A percentile compares a stretch with the other conserved stretches of the same genome.
These are phyloP conservation scores for Mortierella sp. DNA, from an alignment of 371 early-diverging fungal species.

Conservation along the genomic window DNA sequence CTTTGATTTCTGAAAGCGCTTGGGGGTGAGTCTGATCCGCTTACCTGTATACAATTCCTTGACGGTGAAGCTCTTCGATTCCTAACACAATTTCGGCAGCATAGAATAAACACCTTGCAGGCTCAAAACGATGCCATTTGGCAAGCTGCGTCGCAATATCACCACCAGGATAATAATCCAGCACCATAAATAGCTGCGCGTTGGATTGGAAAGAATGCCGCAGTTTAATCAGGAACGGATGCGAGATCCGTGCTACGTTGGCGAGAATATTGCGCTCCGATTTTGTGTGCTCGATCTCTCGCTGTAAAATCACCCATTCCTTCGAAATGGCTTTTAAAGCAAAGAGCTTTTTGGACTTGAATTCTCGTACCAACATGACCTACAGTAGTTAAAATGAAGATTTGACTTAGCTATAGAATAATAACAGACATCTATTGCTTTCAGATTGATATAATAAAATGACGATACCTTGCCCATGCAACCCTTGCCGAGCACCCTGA, in stretches of 20 bases:
- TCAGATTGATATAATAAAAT: neutral
- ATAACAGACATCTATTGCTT: neutral
- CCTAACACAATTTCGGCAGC: constrained; percentile 91
- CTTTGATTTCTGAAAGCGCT: neutral
- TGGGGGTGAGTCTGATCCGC: neutral
- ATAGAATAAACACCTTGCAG: constrained; percentile 84
- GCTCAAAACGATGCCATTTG: constrained; percentile 74
- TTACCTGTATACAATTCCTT: constrained; percentile 87
- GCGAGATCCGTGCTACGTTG: constrained; percentile 63
- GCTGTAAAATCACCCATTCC: constrained; percentile 69
- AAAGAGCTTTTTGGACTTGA: constrained; percentile 62
- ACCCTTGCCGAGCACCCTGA: constrained; percentile 80
- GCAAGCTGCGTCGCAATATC: constrained; percentile 90
- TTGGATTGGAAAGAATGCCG: constrained; percentile 79
- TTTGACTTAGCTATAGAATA: neutral
- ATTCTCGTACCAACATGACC: constrained; percentile 73
- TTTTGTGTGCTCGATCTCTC: constrained; percentile 73
- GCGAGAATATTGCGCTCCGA: constrained; percentile 81
- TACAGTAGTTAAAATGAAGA: constrained; percentile 13
- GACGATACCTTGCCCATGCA: constrained; percentile 81
- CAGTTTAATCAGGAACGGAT: constrained; percentile 81
- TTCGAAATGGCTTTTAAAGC: constrained; percentile 84
- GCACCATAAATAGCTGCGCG: constrained; percentile 80
- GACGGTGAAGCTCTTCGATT: constrained; percentile 85
- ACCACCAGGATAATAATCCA: constrained; percentile 86